Evolutionary conservation across 2,329 filamentous ascomycete genomes (phyloP), one percentile per base, ranked within the genome.

Genomic region (Albifimbria verrucaria): DNA sequence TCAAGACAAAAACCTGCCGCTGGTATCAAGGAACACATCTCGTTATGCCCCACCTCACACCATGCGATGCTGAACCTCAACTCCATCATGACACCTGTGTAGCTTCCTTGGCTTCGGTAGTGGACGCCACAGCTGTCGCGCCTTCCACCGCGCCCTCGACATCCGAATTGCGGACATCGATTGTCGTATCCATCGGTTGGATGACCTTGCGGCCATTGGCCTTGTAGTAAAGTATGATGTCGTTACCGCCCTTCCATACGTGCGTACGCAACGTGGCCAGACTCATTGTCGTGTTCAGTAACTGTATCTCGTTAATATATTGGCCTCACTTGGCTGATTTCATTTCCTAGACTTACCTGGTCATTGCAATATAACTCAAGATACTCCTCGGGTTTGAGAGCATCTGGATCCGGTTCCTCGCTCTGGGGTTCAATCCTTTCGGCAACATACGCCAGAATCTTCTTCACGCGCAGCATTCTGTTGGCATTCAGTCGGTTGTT

Each of bases 401-500:
- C 77, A 50, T 83, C 75, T 10, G 80, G 74, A 48, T 86, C 81
- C 4, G 78, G 74, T 50, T 85, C 79, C 48, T 85, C 78, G 0
- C 80, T 75, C n/a, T 79, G 79, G 7, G 83, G 79, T 62, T 97
- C 93, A 53, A 99, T 93, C 51, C 92, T 83, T 71, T 99, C 94
- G 1, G 92, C 90, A 18, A 99, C 85, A 64, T 99, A 99, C 0
- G 86, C 85, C 53, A 97, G 74, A 21, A 99, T 94, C 77, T 99
- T 99, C 74, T 91, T 93, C 3, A 95, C 91, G 46, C 94, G 84
- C 49, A 99, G 79, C 94, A 99, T 97, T 52, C 93, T 85, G 66
- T 97, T 99, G 11, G 94, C 94, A 68, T 97, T 99, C 49, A 99
- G 79, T 22, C 94, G 87, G 59, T 92, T 93, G 69, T 93, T 96